phyloP scores from a whole-genome alignment of 2,329 filamentous ascomycete species.

The Xylaria sp. region DNA sequence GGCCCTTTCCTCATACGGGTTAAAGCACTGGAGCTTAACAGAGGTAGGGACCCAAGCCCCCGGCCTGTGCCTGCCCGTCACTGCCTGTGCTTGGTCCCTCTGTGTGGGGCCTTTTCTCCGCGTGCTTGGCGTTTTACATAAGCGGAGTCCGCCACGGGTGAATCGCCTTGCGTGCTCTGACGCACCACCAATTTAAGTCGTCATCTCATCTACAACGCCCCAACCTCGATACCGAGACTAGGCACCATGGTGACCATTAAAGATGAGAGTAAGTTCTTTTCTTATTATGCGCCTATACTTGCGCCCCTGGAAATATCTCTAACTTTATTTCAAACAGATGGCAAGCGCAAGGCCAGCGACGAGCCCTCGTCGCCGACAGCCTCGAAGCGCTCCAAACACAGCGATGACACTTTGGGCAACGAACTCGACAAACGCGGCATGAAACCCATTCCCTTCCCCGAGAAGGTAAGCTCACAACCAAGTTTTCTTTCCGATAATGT shows the following conservation, averaged over 20 bases:
- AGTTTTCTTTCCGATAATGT: background rate
- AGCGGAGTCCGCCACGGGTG: background rate
- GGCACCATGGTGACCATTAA: conserved; percentile 42
- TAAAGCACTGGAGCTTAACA: background rate
- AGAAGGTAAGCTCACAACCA: background rate
- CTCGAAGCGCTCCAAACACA: conserved; percentile 67
- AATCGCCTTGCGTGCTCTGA: conserved; percentile 2
- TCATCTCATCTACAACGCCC: conserved; percentile 9
- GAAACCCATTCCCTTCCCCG: conserved; percentile 78
- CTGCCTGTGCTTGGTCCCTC: no score
- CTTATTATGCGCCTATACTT: background rate
- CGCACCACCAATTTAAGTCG: conserved; percentile 7
- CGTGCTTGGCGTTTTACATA: background rate
- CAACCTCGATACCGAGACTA: conserved; percentile 4
- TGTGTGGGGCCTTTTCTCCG: conserved; percentile 5
- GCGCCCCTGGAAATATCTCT: background rate
- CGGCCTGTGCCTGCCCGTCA: no score
- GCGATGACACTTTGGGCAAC: conserved; percentile 46
- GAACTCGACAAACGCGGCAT: conserved; percentile 55
- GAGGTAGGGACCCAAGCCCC: no score
- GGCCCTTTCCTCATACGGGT: conserved; percentile 6
- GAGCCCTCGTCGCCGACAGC: conserved; percentile 66
- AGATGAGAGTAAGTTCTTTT: conserved; percentile 46
- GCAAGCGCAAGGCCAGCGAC: conserved; percentile 76
- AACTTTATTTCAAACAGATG: conserved; percentile 45